Percentiles rank a stretch among this genome's conserved stretches.
These are phyloP conservation scores for Exsudoporus frostii DNA, from an alignment of 768 basidiomycete genomes.

Conservation along the genomic window DNA sequence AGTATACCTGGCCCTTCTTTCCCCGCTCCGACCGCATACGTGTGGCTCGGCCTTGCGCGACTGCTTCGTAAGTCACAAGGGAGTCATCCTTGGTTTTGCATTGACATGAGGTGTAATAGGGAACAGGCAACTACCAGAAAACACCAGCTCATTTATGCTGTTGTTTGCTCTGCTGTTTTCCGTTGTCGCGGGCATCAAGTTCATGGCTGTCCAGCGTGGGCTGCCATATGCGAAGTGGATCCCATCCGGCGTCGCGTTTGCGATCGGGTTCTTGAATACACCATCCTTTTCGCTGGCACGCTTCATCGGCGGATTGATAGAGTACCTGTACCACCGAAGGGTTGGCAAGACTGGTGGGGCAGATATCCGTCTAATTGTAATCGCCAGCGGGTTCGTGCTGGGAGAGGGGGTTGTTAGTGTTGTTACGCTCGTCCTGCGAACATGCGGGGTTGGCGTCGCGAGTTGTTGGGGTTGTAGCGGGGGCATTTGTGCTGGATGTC, in stretches of 20 bases:
- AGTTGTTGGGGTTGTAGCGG: conserved; percentile 89
- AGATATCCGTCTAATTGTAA: conserved; percentile 76
- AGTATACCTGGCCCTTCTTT: conserved; percentile 91
- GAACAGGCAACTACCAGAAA: conserved; percentile 77
- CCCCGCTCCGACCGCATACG: conserved; percentile 91
- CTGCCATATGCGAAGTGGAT: conserved; percentile 69
- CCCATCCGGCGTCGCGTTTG: conserved; percentile 92
- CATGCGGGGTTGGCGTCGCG: conserved; percentile 64
- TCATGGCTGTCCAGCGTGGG: conserved; percentile 48
- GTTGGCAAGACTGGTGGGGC: conserved; percentile 46
- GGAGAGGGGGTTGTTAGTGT: conserved; percentile 93
- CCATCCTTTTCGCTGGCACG: conserved; percentile 93
- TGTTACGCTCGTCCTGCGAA: conserved; percentile 69
- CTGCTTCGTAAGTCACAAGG: conserved; percentile 56
- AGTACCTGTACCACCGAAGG: conserved; percentile 61
- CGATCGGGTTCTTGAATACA: conserved; percentile 93
- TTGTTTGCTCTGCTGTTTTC: conserved; percentile 72
- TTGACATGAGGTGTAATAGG: conserved; percentile 41
- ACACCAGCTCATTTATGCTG: conserved; percentile 76
- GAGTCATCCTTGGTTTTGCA: background rate
- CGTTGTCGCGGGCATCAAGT: conserved; percentile 62
- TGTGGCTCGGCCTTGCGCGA: conserved; percentile 81
- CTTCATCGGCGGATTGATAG: conserved; percentile 81
- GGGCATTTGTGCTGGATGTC: conserved; percentile 70
- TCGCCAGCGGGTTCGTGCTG: conserved; percentile 93